phyloP scores from a whole-genome alignment of 2,329 filamentous ascomycete species.

The Fusarium continuum region DNA sequence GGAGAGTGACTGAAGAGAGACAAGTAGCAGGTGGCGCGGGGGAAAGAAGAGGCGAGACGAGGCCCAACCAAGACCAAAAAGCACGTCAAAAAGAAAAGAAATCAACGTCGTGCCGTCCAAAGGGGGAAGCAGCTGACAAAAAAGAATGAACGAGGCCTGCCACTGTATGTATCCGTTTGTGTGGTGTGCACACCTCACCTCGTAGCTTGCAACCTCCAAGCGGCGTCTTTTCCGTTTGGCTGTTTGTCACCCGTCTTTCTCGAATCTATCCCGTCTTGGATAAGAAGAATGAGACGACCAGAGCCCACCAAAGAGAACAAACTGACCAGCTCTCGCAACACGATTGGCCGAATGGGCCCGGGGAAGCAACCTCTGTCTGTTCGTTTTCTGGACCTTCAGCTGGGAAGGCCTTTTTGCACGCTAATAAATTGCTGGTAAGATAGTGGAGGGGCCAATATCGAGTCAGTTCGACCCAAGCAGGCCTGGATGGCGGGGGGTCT shows the following conservation, averaged over 20 bases:
- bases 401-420: conserved; percentile 20
- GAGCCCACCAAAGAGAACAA: conserved; percentile 18
- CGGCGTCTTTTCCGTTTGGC: conserved; percentile 35
- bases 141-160: conserved; percentile 26
- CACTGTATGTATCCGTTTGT: conserved; percentile 9
- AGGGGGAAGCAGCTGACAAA: conserved; percentile 22
- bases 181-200: conserved; percentile 8
- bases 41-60: conserved; percentile 20
- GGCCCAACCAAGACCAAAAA: conserved; percentile 20
- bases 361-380: conserved; percentile 21
- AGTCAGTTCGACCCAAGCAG: conserved; percentile 39
- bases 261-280: conserved; percentile 6
- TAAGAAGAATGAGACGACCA: conserved; percentile 15
- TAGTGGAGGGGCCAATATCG: conserved; percentile 30
- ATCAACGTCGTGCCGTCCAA: conserved; percentile 7
- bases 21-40: conserved; percentile 31
- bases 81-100: conserved; percentile 28
- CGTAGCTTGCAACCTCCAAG: conserved; percentile 19
- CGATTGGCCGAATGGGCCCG: conserved; percentile 28
- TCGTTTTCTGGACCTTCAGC: conserved; percentile 35
- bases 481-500: conserved; percentile 21
- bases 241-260: conserved; percentile 14
- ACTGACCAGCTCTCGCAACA: neutral
- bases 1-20: conserved; percentile 27
- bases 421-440: conserved; percentile 32